Evolutionary conservation across 768 basidiomycete genomes (phyloP).

Genomic region (Agaricus blazei): DNA sequence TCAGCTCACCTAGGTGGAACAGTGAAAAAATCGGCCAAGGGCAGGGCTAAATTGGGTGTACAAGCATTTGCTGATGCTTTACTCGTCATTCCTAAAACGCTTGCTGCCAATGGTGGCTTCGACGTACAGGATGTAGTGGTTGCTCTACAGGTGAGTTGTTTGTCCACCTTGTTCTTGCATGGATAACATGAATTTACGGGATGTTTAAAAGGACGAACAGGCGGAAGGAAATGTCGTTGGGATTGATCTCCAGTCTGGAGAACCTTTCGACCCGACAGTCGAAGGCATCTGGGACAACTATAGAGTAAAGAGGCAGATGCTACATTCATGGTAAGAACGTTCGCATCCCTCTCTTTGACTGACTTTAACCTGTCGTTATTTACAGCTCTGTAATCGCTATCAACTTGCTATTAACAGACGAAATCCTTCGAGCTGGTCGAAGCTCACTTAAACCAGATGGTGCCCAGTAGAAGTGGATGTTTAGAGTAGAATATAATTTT

Average conservation of each 20-base stretch:
- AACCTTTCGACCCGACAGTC: constrained; percentile 93
- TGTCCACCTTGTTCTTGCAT: background rate
- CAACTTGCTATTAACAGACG: constrained; percentile 92
- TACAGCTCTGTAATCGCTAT: constrained; percentile 87
- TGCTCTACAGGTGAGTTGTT: constrained; percentile 64
- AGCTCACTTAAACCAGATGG: constrained; percentile 85
- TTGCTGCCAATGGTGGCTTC: constrained; percentile 93
- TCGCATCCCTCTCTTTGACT: background rate
- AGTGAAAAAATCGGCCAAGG: constrained; percentile 85
- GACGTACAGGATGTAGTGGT: constrained; percentile 96
- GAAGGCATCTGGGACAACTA: constrained; percentile 99
- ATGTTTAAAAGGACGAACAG: constrained; percentile 69
- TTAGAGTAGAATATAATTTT: constrained; percentile 1
- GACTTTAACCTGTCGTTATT: constrained; percentile 20
- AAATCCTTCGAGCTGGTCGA: constrained; percentile 87
- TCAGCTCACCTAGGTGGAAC: constrained; percentile 75
- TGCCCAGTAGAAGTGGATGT: constrained; percentile 28
- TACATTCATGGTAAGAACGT: constrained; percentile 82
- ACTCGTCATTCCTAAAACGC: constrained; percentile 91
- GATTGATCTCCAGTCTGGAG: constrained; percentile 87
- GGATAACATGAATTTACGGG: background rate
- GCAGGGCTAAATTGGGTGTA: constrained; percentile 94
- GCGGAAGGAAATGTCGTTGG: constrained; percentile 93
- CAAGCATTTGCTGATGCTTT: constrained; percentile 96
- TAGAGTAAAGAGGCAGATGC: constrained; percentile 96